These are phyloP conservation scores for Massarina eburnea DNA, from an alignment of 2,329 filamentous ascomycete species.

Conservation along the genomic window DNA sequence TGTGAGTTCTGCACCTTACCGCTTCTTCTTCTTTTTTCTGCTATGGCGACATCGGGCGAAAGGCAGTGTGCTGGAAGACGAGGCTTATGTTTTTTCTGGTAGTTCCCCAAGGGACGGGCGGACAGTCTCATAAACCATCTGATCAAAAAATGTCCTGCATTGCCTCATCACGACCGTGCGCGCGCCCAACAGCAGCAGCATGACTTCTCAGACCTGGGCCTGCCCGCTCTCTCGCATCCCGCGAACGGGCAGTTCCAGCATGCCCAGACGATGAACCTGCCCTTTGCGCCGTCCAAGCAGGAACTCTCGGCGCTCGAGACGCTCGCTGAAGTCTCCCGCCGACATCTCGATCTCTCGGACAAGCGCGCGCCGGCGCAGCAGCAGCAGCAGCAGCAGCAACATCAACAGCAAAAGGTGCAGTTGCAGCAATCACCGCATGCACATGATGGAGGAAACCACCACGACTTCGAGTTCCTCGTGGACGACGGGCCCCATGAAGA, in stretches of 20 bases:
- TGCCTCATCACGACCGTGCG: slow-evolving; percentile 73
- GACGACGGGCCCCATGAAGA: slow-evolving; percentile 40
- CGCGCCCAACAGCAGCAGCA: slow-evolving; percentile 73
- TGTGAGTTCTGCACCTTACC: slow-evolving; percentile 22
- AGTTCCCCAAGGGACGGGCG: slow-evolving; percentile 84
- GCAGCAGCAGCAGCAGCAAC: slow-evolving; percentile 20
- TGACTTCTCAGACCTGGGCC: slow-evolving; percentile 62
- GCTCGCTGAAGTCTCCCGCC: slow-evolving; percentile 82
- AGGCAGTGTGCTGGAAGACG: no score
- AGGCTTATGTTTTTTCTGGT: no score
- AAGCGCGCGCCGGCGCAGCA: slow-evolving; percentile 44
- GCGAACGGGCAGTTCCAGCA: slow-evolving; percentile 20
- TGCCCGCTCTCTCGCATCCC: slow-evolving; percentile 44
- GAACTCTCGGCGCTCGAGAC: slow-evolving; percentile 83
- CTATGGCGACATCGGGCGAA: slow-evolving; percentile 13
- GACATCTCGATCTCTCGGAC: slow-evolving; percentile 61
- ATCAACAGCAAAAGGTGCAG: slow-evolving; percentile 10
- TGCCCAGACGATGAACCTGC: slow-evolving; percentile 41
- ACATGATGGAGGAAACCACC: slow-evolving; percentile 13
- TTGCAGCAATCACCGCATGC: slow-evolving; percentile 8
- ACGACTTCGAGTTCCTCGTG: slow-evolving; percentile 42
- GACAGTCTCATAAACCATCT: slow-evolving; percentile 81
- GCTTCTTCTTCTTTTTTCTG: slow-evolving; percentile 9
- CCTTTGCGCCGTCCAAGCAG: slow-evolving; percentile 52
- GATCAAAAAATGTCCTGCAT: slow-evolving; percentile 81